A percentile compares a stretch with the other conserved stretches of the same genome.
Evolutionary conservation across 345 rosid species (phyloP).

Genomic region (Bretschneidera sinensis): DNA sequence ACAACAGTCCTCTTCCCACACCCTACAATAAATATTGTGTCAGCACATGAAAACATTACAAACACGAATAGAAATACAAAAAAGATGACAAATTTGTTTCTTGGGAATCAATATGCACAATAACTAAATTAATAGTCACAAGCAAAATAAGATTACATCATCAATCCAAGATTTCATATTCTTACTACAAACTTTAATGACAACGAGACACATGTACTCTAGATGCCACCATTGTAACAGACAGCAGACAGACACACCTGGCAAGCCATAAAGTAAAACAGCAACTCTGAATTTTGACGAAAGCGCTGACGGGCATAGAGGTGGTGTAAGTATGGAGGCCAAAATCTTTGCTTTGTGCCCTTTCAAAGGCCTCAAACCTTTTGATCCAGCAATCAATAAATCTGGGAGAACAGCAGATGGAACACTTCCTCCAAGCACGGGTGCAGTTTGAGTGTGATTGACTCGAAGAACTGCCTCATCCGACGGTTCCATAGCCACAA

Average conservation of each 20-base stretch:
- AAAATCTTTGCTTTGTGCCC: conserved; percentile 54
- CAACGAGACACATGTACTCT: not conserved
- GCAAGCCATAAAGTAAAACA: conserved; percentile 66
- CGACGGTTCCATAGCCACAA: conserved; percentile 87
- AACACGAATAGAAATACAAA: not conserved
- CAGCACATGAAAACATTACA: conserved; percentile 4
- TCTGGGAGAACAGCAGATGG: conserved; percentile 81
- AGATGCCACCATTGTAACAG: conserved; percentile 14
- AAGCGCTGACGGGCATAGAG: conserved; percentile 75
- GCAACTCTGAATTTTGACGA: conserved; percentile 89
- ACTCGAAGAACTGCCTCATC: conserved; percentile 71
- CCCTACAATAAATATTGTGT: conserved; percentile 42
- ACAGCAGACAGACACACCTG: conserved; percentile 43
- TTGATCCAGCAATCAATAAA: conserved; percentile 43
- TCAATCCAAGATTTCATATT: conserved; percentile 8
- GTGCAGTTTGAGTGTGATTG: conserved; percentile 72
- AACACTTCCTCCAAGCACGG: conserved; percentile 83
- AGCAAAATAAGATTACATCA: not conserved
- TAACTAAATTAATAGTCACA: not conserved
- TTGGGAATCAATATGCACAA: no score
- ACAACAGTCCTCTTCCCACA: conserved; percentile 91
- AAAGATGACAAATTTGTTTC: not conserved
- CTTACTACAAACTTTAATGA: no score
- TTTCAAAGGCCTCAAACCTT: conserved; percentile 56
- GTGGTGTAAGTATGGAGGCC: conserved; percentile 75